phyloP scores from a whole-genome alignment of 768 basidiomycete species.

The Arthromyces matolae region DNA sequence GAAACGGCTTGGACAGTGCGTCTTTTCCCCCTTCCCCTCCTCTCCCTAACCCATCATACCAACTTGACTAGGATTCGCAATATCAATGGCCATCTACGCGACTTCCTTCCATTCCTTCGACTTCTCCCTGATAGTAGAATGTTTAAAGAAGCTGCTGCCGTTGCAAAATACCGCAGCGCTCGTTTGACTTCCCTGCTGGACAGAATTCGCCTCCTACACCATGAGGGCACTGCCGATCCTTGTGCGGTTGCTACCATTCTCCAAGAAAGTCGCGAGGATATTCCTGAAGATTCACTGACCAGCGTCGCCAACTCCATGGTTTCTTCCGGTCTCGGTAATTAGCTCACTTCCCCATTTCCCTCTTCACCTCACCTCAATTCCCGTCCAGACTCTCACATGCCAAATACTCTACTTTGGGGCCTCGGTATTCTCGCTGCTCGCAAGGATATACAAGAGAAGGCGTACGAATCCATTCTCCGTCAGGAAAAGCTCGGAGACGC shows the following conservation, averaged over 20 bases:
- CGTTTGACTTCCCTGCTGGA: conserved; percentile 8
- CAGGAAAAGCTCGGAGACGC: conserved; percentile 10
- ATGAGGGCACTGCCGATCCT: conserved; percentile 7
- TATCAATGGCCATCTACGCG: conserved; percentile 14
- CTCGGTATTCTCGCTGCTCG: conserved; percentile 12
- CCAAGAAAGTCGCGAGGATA: conserved; percentile 8
- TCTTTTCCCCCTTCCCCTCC: neutral
- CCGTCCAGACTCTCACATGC: conserved; percentile 17
- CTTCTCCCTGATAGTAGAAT: conserved; percentile 8
- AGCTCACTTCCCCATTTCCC: neutral
- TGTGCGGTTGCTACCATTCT: conserved; percentile 14
- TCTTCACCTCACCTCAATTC: neutral
- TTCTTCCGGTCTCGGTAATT: conserved; percentile 15
- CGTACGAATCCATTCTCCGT: conserved; percentile 10
- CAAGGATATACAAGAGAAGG: conserved; percentile 11
- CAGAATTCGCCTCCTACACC: conserved; percentile 3
- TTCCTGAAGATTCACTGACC: conserved; percentile 13
- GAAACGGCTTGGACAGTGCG: conserved; percentile 18
- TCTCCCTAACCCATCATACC: neutral
- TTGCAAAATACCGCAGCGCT: conserved; percentile 14
- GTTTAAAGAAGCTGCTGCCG: conserved; percentile 11
- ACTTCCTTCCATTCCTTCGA: conserved; percentile 16
- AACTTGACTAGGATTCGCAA: conserved; percentile 9
- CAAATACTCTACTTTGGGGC: conserved; percentile 16
- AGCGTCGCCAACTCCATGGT: conserved; percentile 18